These are phyloP conservation scores for Fusarium circinatum DNA, from an alignment of 2,329 filamentous ascomycete genomes.

Conservation along the genomic window DNA sequence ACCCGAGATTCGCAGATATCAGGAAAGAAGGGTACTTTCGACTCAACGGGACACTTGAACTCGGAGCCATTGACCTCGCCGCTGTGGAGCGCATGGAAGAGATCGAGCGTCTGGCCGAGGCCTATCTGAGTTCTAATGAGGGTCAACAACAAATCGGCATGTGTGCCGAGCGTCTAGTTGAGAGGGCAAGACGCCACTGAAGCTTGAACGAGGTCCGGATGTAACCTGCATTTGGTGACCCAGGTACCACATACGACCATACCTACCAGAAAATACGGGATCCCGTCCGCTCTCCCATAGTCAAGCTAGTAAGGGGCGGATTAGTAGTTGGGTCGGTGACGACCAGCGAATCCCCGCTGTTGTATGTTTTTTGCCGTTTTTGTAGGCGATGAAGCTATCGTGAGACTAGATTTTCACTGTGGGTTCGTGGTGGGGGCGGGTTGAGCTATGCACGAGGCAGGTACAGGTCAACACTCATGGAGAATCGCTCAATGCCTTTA, in stretches of 20 bases:
- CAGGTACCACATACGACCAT: background rate
- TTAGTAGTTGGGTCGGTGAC: slow-evolving; percentile 9
- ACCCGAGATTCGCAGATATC: background rate
- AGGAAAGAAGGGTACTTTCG: background rate
- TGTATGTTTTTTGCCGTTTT: background rate
- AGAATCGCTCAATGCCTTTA: background rate
- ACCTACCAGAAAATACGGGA: slow-evolving; percentile 1
- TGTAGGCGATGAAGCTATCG: background rate
- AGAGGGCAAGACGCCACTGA: background rate
- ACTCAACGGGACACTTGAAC: background rate
- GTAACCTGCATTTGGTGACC: background rate
- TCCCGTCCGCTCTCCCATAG: slow-evolving; percentile 7
- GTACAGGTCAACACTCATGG: background rate
- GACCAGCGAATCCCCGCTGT: slow-evolving; percentile 6
- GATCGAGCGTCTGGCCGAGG: background rate
- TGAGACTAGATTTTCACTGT: background rate
- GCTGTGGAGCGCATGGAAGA: background rate
- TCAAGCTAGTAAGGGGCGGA: background rate
- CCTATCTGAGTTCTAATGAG: background rate
- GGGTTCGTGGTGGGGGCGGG: background rate
- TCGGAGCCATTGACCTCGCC: background rate
- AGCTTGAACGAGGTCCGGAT: background rate
- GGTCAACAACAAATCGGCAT: background rate
- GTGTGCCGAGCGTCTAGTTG: background rate
- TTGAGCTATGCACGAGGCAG: background rate